Percentiles rank a stretch among this genome's conserved stretches.
Conservation (phyloP, 2,329 filamentous ascomycete species). For the Tolypocladium endophyticum region DNA sequence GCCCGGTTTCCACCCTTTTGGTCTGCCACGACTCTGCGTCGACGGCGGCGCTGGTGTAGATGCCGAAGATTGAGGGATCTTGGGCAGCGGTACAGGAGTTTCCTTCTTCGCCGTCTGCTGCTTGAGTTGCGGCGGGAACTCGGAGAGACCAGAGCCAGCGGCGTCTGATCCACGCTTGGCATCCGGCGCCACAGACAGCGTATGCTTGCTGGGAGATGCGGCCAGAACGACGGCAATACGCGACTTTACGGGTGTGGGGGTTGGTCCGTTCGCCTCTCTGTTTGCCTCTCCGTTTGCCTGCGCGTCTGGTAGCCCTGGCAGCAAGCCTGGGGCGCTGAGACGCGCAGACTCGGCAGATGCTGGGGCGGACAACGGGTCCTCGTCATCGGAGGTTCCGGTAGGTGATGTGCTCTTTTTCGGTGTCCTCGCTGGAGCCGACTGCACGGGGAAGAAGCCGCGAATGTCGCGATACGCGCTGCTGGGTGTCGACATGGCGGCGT, state of each 20-base stretch:
- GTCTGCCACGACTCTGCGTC: constrained; percentile 26
- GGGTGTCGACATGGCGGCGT: background rate
- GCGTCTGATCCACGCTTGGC: background rate
- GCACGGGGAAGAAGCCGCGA: background rate
- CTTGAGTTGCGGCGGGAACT: constrained; percentile 9
- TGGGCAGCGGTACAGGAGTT: constrained; percentile 6
- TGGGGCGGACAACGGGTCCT: constrained; percentile 11
- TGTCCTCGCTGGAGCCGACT: background rate
- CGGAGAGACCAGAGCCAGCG: constrained; percentile 7
- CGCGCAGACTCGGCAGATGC: constrained; percentile 1
- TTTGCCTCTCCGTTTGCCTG: no score
- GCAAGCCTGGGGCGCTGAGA: background rate
- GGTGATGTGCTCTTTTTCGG: background rate
- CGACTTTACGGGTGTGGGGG: background rate
- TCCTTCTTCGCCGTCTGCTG: background rate
- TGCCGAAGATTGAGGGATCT: background rate
- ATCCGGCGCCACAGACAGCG: constrained; percentile 2
- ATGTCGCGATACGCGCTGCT: background rate
- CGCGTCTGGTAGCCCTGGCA: background rate
- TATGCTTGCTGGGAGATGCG: constrained; percentile 5
- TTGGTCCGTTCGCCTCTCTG: background rate
- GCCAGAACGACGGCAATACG: constrained; percentile 12
- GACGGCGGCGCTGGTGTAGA: background rate
- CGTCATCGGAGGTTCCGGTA: constrained; percentile 7
- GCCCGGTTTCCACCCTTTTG: constrained; percentile 31